phyloP scores from a whole-genome alignment of 352 stramenopile genomes.

The Pythium volutum region DNA sequence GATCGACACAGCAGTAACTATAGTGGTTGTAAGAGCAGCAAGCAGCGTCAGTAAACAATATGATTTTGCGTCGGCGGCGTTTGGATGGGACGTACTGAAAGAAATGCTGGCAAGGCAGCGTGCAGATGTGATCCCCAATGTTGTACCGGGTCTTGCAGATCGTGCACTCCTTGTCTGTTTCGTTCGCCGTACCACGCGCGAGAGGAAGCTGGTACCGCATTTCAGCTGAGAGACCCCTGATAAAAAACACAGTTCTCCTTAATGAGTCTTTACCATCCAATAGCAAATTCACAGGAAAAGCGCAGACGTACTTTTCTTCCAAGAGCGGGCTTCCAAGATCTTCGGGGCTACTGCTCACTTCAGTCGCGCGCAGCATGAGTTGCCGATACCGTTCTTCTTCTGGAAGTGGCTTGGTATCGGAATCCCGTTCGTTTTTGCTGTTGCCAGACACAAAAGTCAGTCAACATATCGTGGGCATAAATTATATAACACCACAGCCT shows the following conservation, averaged over 20 bases:
- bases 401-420: conserved; percentile 49
- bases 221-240: conserved; percentile 67
- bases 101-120: conserved; percentile 80
- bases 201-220: conserved; percentile 82
- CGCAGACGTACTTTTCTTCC: conserved; percentile 62
- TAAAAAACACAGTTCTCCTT: background rate
- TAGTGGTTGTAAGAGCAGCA: background rate
- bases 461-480: background rate
- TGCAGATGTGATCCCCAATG: conserved; percentile 83
- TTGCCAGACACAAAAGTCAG: conserved; percentile 10
- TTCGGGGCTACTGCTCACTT: conserved; percentile 66
- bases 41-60: background rate
- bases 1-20: conserved; percentile 80
- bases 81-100: conserved; percentile 67
- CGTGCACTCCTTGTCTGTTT: conserved; percentile 82
- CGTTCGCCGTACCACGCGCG: conserved; percentile 69
- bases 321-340: conserved; percentile 66
- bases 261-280: background rate
- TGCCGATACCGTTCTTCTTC: conserved; percentile 62
- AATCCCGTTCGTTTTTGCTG: conserved; percentile 39
- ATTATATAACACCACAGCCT: background rate
- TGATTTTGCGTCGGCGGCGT: background rate
- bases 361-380: conserved; percentile 49
- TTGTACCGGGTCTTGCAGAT: conserved; percentile 84
- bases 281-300: background rate